Conservation (phyloP, 306 rosid genomes). For the Malus sieversii region DNA sequence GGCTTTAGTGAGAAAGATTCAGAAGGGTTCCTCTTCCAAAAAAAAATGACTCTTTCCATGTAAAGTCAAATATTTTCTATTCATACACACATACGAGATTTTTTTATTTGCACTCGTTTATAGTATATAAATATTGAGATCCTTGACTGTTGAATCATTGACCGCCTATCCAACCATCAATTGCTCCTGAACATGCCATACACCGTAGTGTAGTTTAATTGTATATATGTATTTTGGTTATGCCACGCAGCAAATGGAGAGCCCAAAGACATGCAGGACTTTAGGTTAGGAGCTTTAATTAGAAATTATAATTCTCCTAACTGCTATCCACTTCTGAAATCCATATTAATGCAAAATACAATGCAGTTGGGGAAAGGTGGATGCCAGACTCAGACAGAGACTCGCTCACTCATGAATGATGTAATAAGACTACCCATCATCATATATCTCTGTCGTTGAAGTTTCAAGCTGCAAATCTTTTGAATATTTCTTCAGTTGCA, state of each 20-base stretch:
- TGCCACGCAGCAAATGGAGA: constrained; percentile 14
- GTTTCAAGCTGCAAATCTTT: neutral
- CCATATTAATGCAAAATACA: constrained; percentile 21
- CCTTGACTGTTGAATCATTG: neutral
- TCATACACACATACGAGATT: too few relatives aligned
- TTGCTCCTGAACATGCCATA: neutral
- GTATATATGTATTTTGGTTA: neutral
- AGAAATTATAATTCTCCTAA: constrained; percentile 8
- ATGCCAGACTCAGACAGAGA: neutral
- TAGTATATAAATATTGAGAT: too few relatives aligned
- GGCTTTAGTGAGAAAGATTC: too few relatives aligned
- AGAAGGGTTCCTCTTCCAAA: too few relatives aligned
- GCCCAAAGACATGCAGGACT: neutral
- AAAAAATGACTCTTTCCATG: neutral
- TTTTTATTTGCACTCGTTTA: too few relatives aligned
- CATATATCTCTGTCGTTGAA: constrained; percentile 9
- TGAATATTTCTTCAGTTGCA: neutral
- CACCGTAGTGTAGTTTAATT: neutral
- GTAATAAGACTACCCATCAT: neutral
- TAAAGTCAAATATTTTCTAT: neutral
- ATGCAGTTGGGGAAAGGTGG: constrained; percentile 19
- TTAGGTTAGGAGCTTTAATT: constrained; percentile 3
- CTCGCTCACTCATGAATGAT: neutral
- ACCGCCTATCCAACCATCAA: neutral
- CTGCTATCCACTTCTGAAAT: constrained; percentile 27